Conservation (phyloP, 352 stramenopile species). For the Phytophthora ramorum region DNA sequence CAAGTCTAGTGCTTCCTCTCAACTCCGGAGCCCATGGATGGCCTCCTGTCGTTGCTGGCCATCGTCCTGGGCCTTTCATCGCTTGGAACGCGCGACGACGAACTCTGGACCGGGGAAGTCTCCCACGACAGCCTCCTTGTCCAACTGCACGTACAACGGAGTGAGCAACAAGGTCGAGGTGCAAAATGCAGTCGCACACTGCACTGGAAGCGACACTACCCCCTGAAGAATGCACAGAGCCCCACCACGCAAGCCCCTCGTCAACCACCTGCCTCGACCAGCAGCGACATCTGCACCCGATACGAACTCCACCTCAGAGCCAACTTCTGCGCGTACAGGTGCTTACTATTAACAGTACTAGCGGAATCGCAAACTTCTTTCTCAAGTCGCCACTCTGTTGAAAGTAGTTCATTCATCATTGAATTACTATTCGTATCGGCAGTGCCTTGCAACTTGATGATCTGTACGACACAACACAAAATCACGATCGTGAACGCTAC, state of each 20-base stretch:
- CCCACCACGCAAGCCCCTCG: slow-evolving; percentile 5
- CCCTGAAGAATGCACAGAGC: slow-evolving; percentile 9
- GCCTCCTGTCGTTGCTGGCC: too few species aligned
- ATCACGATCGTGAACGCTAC: not conserved
- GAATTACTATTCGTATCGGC: too few species aligned
- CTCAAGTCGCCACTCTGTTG: too few species aligned
- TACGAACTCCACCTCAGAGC: slow-evolving; percentile 19
- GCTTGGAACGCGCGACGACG: too few species aligned
- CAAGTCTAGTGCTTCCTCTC: too few species aligned
- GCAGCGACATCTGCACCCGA: not conserved
- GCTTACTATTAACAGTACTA: slow-evolving; percentile 18
- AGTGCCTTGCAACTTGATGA: not conserved
- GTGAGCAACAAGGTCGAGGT: slow-evolving; percentile 37
- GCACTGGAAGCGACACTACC: too few species aligned
- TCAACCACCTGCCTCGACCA: slow-evolving; percentile 9
- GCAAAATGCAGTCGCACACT: slow-evolving; percentile 16
- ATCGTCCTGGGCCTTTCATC: too few species aligned
- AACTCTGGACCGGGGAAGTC: too few species aligned
- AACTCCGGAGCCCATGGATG: not conserved
- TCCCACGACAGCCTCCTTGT: slow-evolving; percentile 11
- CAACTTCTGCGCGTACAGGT: slow-evolving; percentile 17
- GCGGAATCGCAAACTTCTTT: not conserved
- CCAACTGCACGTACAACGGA: slow-evolving; percentile 16
- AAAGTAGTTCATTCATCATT: too few species aligned
- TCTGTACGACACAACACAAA: not conserved